These are phyloP conservation scores for Mycotypha africana DNA, from an alignment of 371 early-diverging fungal species.

Conservation along the genomic window DNA sequence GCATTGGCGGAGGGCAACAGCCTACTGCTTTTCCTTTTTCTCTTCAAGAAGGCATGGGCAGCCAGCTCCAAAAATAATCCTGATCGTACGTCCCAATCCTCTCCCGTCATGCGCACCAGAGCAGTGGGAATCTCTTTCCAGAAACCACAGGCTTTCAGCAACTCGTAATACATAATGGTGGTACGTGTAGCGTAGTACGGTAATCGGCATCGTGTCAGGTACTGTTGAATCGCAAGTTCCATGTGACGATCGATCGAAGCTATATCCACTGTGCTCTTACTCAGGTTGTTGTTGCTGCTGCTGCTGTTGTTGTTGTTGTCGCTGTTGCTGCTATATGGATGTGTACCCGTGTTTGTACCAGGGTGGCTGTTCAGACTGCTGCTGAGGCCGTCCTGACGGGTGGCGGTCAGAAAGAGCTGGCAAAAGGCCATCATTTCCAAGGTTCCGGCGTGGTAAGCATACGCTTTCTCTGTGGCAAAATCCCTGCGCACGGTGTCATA, in stretches of 20 bases:
- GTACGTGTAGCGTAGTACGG: conserved; percentile 68
- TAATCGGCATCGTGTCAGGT: conserved; percentile 58
- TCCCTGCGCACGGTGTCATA: conserved; percentile 91
- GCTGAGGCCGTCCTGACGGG: too few relatives aligned
- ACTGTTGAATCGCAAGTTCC: conserved; percentile 71
- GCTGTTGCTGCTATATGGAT: too few relatives aligned
- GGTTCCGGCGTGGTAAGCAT: conserved; percentile 80
- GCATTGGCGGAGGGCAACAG: too few relatives aligned
- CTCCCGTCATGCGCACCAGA: conserved; percentile 68
- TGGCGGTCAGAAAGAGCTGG: conserved; percentile 52
- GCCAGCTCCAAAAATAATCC: conserved; percentile 88
- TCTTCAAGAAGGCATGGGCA: conserved; percentile 69
- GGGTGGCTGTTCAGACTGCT: too few relatives aligned
- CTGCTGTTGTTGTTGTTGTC: too few relatives aligned
- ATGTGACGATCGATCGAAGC: conserved; percentile 74
- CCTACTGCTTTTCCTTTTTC: too few relatives aligned
- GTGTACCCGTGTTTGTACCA: too few relatives aligned
- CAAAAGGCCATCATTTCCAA: conserved; percentile 94
- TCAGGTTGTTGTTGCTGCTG: conserved; percentile 46
- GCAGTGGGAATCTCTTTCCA: conserved; percentile 71
- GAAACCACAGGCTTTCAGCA: conserved; percentile 62
- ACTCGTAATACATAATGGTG: conserved; percentile 75
- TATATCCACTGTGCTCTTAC: conserved; percentile 51
- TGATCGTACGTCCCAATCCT: conserved; percentile 68
- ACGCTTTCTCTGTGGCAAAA: conserved; percentile 78